A percentile compares a stretch with the other conserved stretches of the same genome.
Evolutionary conservation across 1,284 basidiomycete species (phyloP).

Genomic region (Malassezia slooffiae): DNA sequence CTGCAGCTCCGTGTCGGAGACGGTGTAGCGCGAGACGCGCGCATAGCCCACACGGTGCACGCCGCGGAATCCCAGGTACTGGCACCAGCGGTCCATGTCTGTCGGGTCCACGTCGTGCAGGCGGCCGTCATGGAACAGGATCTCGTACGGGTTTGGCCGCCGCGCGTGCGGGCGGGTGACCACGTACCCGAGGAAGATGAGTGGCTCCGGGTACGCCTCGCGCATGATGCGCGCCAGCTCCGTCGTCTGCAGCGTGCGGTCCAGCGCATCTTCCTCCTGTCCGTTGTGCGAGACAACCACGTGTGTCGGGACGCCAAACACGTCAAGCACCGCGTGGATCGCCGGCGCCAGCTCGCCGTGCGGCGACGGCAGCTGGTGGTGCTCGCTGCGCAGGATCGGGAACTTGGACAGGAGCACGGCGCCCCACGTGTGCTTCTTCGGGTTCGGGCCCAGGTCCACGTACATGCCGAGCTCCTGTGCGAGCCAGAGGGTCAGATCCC

Average conservation of each 20-base stretch:
- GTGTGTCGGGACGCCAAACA: slow-evolving; percentile 68
- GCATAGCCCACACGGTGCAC: slow-evolving; percentile 34
- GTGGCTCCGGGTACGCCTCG: slow-evolving; percentile 61
- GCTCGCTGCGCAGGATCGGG: slow-evolving; percentile 77
- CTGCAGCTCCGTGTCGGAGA: slow-evolving; percentile 42
- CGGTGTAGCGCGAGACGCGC: slow-evolving; percentile 37
- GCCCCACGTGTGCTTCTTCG: slow-evolving; percentile 79
- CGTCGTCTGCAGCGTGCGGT: slow-evolving; percentile 74
- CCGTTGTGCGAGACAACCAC: slow-evolving; percentile 85
- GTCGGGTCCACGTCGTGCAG: slow-evolving; percentile 50
- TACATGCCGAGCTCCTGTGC: slow-evolving; percentile 62
- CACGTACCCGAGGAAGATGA: slow-evolving; percentile 62
- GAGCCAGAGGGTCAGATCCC: slow-evolving; percentile 53
- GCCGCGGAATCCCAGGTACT: slow-evolving; percentile 37
- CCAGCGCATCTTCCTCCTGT: slow-evolving; percentile 76
- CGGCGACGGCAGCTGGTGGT: slow-evolving; percentile 80
- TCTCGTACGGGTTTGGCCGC: slow-evolving; percentile 72
- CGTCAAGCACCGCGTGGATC: slow-evolving; percentile 66
- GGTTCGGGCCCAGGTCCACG: slow-evolving; percentile 65
- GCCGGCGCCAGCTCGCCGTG: slow-evolving; percentile 65
- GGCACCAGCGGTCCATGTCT: slow-evolving; percentile 37
- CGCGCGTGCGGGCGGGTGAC: slow-evolving; percentile 65
- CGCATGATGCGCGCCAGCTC: slow-evolving; percentile 72
- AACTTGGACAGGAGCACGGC: slow-evolving; percentile 51
- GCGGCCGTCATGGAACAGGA: slow-evolving; percentile 52